Evolutionary conservation across 1,139 yeast genomes (phyloP).

Genomic region (Entelexis paramagnoliae): DNA sequence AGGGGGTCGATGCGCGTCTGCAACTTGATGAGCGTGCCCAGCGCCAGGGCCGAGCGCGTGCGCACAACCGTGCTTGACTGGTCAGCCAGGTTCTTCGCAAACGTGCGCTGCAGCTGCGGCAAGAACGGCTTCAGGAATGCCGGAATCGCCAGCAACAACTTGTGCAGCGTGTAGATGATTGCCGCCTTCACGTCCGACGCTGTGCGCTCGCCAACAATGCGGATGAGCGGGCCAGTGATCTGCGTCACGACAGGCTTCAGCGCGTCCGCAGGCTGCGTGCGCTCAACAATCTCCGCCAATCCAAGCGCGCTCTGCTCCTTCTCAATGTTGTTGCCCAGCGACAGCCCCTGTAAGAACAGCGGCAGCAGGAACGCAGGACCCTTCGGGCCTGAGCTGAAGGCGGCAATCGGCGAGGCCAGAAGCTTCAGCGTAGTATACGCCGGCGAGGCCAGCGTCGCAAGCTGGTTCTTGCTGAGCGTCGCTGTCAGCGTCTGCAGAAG

Average conservation of each 20-base stretch:
- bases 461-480: constrained; percentile 50
- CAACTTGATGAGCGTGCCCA: constrained; percentile 74
- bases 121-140: constrained; percentile 87
- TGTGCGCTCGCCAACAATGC: constrained; percentile 95
- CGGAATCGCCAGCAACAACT: constrained; percentile 71
- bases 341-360: constrained; percentile 84
- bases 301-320: constrained; percentile 82
- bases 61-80: constrained; percentile 59
- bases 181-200: constrained; percentile 86
- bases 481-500: constrained; percentile 32
- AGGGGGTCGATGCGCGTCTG: constrained; percentile 94
- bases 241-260: constrained; percentile 84
- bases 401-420: constrained; percentile 57
- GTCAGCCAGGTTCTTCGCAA: constrained; percentile 83
- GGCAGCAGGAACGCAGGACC: constrained; percentile 56
- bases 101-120: constrained; percentile 95
- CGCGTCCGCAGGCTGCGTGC: constrained; percentile 62
- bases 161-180: constrained; percentile 71
- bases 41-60: constrained; percentile 78
- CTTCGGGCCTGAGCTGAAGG: constrained; percentile 75
- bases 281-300: constrained; percentile 76
- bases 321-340: constrained; percentile 82
- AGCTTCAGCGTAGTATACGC: constrained; percentile 61
- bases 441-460: constrained; percentile 70
- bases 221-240: constrained; percentile 93